Base-by-base conservation (phyloP, 2,329 filamentous ascomycete genomes). In the Stagonosporopsis tanaceti region DNA sequence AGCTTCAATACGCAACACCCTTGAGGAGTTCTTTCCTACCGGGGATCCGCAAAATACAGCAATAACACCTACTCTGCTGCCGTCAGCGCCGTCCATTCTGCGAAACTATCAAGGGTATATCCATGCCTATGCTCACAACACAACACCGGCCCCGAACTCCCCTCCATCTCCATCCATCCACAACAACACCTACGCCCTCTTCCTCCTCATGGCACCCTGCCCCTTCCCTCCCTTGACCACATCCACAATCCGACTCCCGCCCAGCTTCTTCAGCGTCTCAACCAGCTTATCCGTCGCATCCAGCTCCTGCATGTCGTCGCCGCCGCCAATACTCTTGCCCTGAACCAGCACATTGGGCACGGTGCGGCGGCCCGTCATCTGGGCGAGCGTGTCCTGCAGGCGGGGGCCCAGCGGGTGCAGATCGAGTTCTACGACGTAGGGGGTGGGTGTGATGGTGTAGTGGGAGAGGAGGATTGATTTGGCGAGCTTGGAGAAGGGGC, bases 311-410 rank as follows among this genome's bases (percentile, higher is more conserved):
- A 99, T 85, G 59, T 97, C 92, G 72, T 98, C 94, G 47, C 92
- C 88, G 22, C 95, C 95, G 44, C 95, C 95, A 60, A 98, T 92
- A 76, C 90, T 95, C 75, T 89, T 88, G 42, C 92, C 93, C 69
- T 92, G 91, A 68, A 99, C 84, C 66, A 99, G 83, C 34, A 98
- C 85, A 73, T 99, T 99, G 15, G 95, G 95, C 0, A 99, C 95
- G 0, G 95, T 99, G 58, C 81, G 83, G 47, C 94, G 86, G 41
- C 91, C 90, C 0, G 95, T 98, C 72, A 86, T 89, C 58, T 88
- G 84, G 15, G 77, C 83, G 9, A 99, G 81, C 17, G 86, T 84
- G 9, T 83, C 84, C 77, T 99, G 95, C 39, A 99, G 78, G 53
- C 85, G 78, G 1, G 79, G 71, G 34, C 94, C 95, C 12, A 96